These are phyloP conservation scores for Pleodorina starrii DNA, from an alignment of 139 green algal genomes.

Conservation along the genomic window DNA sequence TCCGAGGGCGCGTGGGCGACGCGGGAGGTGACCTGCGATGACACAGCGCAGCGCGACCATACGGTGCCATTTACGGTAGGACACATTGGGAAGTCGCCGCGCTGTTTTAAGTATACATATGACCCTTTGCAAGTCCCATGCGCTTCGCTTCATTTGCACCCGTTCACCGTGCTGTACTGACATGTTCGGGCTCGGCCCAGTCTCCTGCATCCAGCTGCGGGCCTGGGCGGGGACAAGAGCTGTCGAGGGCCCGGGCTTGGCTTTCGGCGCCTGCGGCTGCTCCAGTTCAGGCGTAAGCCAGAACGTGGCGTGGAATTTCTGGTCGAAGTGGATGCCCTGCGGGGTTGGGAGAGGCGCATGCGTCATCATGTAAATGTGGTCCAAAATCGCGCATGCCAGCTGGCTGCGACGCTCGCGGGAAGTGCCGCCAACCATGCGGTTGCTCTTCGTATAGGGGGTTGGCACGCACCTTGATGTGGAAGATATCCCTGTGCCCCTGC, in stretches of 20 bases:
- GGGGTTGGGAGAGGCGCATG: background rate
- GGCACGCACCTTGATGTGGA: slow-evolving; percentile 82
- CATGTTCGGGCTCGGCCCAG: background rate
- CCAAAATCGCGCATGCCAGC: too few relatives aligned
- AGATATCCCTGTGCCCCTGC: slow-evolving; percentile 78
- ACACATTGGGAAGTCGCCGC: too few relatives aligned
- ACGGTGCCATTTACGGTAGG: background rate
- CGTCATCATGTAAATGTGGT: too few relatives aligned
- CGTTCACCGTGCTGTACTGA: too few relatives aligned
- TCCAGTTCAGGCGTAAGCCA: slow-evolving; percentile 62
- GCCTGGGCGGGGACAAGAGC: background rate
- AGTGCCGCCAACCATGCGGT: background rate
- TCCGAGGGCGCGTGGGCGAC: background rate
- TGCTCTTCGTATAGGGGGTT: background rate
- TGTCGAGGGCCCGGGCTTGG: background rate
- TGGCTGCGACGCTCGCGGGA: too few relatives aligned
- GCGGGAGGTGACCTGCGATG: background rate
- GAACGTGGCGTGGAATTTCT: slow-evolving; percentile 82
- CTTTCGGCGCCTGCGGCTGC: background rate
- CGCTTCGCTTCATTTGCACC: too few relatives aligned
- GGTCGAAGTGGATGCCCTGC: slow-evolving; percentile 80
- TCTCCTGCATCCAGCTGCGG: background rate
- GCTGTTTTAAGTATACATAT: too few relatives aligned
- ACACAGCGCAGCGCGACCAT: too few relatives aligned
- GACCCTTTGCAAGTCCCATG: too few relatives aligned